Base-by-base conservation (phyloP, 345 rosid genomes). In the Ricinus communis region DNA sequence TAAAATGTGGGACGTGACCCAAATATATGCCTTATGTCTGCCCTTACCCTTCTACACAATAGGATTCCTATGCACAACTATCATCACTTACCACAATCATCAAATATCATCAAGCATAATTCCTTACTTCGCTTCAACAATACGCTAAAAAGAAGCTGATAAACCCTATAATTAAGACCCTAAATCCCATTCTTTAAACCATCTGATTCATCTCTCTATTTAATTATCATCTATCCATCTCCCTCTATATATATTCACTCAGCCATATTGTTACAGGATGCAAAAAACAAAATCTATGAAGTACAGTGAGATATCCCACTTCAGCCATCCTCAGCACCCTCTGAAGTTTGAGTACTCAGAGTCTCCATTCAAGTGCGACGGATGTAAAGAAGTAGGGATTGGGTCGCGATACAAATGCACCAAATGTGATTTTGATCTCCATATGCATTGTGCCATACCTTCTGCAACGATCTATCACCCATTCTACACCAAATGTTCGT, bases 331-430 rank as follows among this genome's bases (percentile, higher is more conserved):
- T 2, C 81, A 87, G 25, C 99, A 95, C 85, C 70, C 69, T 59
- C 89, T 92, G 4, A 85, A 78, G 58, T 82, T 84, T 15, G 91
- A 87, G 75, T 73, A 73, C 86, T 79, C 85, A 3, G 91, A 95
- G 76, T 62, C 69, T 62, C 99, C 97, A 0, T 95, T 90, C 90
- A 89, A 85, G 80, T 95, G 99, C 41, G 97, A 95, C 14, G 97
- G 97, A 0, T 95, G 97, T 93, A 90, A 88, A 71, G 97, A 95
- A 78, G 91, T 85, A 0, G 97, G 97, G 3, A 90, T 95, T 2
- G 99, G 99, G 8, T 88, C 96, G 1, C 83, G 88, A 13, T 92
- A 87, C 77, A 87, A 82, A 28, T 95, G 99, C 74, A 18, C 82
- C 7, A 28, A 14, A 5, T 91, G 96, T 12, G 87, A 94, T 53